Percentiles rank a stretch among this genome's conserved stretches.
Evolutionary conservation across 345 rosid species (phyloP).

Genomic region (Euphorbia peplus): DNA sequence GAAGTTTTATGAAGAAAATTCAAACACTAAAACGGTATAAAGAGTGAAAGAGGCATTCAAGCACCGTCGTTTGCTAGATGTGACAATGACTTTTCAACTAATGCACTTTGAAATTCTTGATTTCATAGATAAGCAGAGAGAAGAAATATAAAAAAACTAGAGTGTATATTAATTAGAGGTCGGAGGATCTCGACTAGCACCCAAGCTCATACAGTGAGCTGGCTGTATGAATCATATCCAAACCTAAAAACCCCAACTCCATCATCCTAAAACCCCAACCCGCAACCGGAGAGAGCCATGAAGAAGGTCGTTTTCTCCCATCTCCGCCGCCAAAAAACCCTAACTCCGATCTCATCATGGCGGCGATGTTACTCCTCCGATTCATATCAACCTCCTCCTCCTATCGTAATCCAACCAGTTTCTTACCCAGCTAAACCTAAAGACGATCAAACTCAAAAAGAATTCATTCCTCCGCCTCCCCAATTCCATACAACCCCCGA

Average conservation of each 20-base stretch:
- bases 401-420: conserved; percentile 47
- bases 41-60: too few species aligned
- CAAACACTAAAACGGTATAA: too few species aligned
- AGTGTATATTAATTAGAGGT: too few species aligned
- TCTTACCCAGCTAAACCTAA: conserved; percentile 63
- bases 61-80: too few species aligned
- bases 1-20: too few species aligned
- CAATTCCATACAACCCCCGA: conserved; percentile 14
- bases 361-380: conserved; percentile 33
- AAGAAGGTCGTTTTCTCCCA: conserved; percentile 9
- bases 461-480: conserved; percentile 11
- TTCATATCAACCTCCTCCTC: conserved; percentile 12
- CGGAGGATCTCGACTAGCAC: too few species aligned
- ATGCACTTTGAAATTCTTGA: too few species aligned
- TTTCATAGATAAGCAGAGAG: too few species aligned
- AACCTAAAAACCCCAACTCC: background rate
- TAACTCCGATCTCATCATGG: background rate
- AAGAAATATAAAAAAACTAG: too few species aligned
- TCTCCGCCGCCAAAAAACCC: background rate
- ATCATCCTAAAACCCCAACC: background rate
- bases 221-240: background rate
- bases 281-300: background rate
- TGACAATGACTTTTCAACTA: too few species aligned
- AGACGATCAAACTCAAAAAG: conserved; percentile 17
- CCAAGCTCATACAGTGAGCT: too few species aligned